Conservation (phyloP, 805 yeast species). For the Ogataea wickerhamii region DNA sequence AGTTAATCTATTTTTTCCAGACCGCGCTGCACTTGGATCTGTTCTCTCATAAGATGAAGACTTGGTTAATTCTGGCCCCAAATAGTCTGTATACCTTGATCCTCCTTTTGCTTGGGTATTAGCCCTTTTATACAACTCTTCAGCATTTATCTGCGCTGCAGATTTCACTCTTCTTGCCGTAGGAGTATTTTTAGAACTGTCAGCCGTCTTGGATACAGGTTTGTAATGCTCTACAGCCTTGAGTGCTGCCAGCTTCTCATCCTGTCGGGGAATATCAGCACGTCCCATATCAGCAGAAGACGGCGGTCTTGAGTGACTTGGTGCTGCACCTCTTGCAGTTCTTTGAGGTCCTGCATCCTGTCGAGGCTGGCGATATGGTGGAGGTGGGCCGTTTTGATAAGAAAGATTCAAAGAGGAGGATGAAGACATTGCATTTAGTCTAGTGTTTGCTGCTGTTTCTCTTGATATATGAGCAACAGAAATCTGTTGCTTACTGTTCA, state of each 20-base stretch:
- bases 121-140: slow-evolving; percentile 52
- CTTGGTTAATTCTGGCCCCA: slow-evolving; percentile 23
- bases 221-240: slow-evolving; percentile 26
- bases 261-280: slow-evolving; percentile 36
- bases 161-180: slow-evolving; percentile 15
- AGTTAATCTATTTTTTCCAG: slow-evolving; percentile 30
- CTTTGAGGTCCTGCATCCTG: neutral
- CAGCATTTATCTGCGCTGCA: slow-evolving; percentile 39
- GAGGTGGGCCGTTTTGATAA: slow-evolving; percentile 11
- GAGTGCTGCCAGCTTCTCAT: neutral
- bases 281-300: slow-evolving; percentile 14
- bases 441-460: slow-evolving; percentile 76
- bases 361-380: slow-evolving; percentile 2
- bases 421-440: slow-evolving; percentile 61
- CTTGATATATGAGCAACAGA: slow-evolving; percentile 62
- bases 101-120: slow-evolving; percentile 29
- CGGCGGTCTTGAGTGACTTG: neutral
- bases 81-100: slow-evolving; percentile 32
- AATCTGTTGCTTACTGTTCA: slow-evolving; percentile 39
- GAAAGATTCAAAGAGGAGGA: slow-evolving; percentile 34
- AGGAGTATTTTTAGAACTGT: slow-evolving; percentile 6
- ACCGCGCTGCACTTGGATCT: slow-evolving; percentile 18
- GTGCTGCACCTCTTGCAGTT: neutral
- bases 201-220: slow-evolving; percentile 9
- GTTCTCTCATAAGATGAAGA: slow-evolving; percentile 58